Conservation (phyloP, 306 rosid genomes). For the Medicago ruthenica region DNA sequence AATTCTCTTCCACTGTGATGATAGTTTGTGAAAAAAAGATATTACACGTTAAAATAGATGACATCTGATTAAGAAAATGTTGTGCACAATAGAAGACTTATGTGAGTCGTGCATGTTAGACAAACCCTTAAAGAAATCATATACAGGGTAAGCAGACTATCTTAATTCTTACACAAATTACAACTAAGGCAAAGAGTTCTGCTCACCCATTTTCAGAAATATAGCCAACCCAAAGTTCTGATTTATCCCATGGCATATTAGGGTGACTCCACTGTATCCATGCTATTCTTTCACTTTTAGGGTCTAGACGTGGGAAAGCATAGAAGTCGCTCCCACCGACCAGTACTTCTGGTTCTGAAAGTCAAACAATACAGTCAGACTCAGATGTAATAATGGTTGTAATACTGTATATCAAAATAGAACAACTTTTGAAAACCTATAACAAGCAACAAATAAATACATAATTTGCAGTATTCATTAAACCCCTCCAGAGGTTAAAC, state of each 20-base stretch:
- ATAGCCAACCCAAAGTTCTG: conserved; percentile 98
- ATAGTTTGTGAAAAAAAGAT: too few species aligned
- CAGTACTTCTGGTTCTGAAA: conserved; percentile 74
- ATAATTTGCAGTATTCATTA: conserved; percentile 14
- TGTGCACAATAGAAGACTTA: too few species aligned
- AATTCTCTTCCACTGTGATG: too few species aligned
- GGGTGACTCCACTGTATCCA: conserved; percentile 99
- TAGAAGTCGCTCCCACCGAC: conserved; percentile 87
- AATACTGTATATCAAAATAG: neutral
- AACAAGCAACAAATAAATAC: neutral
- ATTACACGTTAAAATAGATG: too few species aligned
- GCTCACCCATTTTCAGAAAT: conserved; percentile 87
- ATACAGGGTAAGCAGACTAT: conserved; percentile 3
- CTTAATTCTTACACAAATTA: neutral
- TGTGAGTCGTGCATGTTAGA: too few species aligned
- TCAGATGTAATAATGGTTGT: conserved; percentile 22
- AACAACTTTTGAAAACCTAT: conserved; percentile 13
- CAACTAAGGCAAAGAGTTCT: conserved; percentile 33
- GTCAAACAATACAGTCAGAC: conserved; percentile 35
- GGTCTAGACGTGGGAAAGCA: conserved; percentile 90
- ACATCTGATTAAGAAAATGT: too few species aligned
- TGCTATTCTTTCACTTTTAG: conserved; percentile 73
- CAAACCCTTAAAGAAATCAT: neutral
- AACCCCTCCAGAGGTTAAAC: conserved; percentile 5
- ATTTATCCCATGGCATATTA: conserved; percentile 95